phyloP scores from a whole-genome alignment of 129 eudicot species.

The Arctium lappa region DNA sequence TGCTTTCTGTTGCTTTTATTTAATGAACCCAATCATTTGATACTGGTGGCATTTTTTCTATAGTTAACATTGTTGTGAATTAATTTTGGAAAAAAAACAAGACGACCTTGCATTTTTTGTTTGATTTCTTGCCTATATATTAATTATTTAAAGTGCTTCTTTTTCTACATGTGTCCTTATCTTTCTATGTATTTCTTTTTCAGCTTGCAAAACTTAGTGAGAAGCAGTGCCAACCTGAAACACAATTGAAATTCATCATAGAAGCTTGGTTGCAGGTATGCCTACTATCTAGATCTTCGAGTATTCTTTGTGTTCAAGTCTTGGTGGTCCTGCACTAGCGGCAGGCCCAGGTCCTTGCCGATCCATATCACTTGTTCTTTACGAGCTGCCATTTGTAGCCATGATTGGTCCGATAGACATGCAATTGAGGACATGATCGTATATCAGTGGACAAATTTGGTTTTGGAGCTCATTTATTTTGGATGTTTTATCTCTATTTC shows the following conservation, averaged over 20 bases:
- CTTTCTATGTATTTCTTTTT: background rate
- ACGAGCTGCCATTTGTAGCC: no score
- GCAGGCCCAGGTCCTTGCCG: no score
- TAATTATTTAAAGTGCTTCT: background rate
- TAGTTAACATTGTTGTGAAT: no score
- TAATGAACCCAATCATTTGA: no score
- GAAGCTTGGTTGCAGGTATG: constrained; percentile 84
- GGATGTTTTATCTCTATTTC: no score
- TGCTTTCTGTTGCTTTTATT: no score
- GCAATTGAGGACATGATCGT: no score
- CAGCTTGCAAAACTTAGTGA: constrained; percentile 71
- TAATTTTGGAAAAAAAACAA: background rate
- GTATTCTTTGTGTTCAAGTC: background rate
- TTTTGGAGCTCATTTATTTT: background rate
- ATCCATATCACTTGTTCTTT: no score
- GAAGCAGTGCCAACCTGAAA: constrained; percentile 54
- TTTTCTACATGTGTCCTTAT: background rate
- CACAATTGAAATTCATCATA: constrained; percentile 54
- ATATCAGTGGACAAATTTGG: no score
- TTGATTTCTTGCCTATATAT: background rate
- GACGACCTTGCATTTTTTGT: background rate
- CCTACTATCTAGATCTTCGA: background rate
- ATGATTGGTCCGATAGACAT: no score
- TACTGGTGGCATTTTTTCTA: no score
- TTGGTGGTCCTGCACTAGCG: no score